phyloP scores from a whole-genome alignment of 805 yeast genomes.

The Lachancea waltii region DNA sequence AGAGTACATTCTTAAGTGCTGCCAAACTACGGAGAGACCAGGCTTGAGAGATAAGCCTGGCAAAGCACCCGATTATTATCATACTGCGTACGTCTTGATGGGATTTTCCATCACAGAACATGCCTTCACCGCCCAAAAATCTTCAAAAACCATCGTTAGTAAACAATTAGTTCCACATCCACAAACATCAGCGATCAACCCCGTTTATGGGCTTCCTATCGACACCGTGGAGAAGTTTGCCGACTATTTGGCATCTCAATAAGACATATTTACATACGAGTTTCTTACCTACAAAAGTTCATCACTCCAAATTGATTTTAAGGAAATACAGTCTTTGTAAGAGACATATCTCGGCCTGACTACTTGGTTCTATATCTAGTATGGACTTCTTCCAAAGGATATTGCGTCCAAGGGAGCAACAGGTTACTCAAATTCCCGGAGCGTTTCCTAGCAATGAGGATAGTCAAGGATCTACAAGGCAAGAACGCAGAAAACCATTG shows the following conservation, averaged over 20 bases:
- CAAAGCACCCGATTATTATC: constrained; percentile 74
- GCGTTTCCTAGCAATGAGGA: constrained; percentile 7
- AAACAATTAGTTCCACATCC: constrained; percentile 5
- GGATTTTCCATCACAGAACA: constrained; percentile 47
- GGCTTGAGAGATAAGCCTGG: constrained; percentile 91
- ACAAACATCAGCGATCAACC: constrained; percentile 37
- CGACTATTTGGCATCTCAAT: constrained; percentile 8
- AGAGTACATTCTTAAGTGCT: constrained; percentile 65
- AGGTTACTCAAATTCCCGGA: constrained; percentile 15
- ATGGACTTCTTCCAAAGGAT: constrained; percentile 17
- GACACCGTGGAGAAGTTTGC: constrained; percentile 34
- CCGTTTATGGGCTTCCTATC: constrained; percentile 53
- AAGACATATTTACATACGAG: background rate
- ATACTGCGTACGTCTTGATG: constrained; percentile 74
- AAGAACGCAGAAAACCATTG: constrained; percentile 4
- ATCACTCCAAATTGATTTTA: background rate
- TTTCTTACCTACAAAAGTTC: background rate
- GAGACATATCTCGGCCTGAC: too few relatives aligned
- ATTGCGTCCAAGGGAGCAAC: constrained; percentile 12
- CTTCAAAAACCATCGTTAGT: constrained; percentile 5
- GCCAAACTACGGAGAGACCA: constrained; percentile 55
- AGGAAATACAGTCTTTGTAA: too few relatives aligned
- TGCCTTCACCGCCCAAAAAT: constrained; percentile 5
- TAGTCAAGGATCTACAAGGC: background rate
- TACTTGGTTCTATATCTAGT: too few relatives aligned